phyloP scores from a whole-genome alignment of 2,329 filamentous ascomycete genomes.

The Ophiostoma piceae region DNA sequence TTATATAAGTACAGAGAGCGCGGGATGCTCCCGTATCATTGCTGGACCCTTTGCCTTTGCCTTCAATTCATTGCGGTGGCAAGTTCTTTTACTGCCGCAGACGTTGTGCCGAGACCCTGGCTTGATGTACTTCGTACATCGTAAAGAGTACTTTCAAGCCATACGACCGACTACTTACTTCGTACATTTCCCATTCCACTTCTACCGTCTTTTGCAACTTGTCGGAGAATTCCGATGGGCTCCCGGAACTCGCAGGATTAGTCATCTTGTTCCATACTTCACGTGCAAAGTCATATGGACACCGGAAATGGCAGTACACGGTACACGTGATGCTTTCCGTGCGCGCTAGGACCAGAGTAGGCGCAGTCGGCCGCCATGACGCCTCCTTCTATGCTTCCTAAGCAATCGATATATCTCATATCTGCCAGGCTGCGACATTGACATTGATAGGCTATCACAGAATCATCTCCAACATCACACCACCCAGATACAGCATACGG shows the following conservation, averaged over 20 bases:
- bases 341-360: not conserved
- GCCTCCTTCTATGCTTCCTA: not conserved
- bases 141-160: too few relatives aligned
- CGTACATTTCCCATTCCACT: not conserved
- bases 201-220: not conserved
- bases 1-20: too few relatives aligned
- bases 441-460: not conserved
- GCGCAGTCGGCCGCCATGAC: not conserved
- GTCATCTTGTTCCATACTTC: not conserved
- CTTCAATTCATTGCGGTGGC: not conserved
- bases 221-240: not conserved
- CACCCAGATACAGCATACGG: not conserved
- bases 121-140: not conserved
- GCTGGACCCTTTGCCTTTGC: not conserved
- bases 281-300: not conserved
- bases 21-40: too few relatives aligned
- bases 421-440: not conserved
- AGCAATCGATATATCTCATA: not conserved
- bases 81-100: not conserved
- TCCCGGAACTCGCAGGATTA: not conserved
- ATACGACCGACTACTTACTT: not conserved
- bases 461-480: slow-evolving; percentile 1
- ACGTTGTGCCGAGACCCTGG: not conserved
- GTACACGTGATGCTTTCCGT: not conserved
- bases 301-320: not conserved